phyloP scores from a whole-genome alignment of 768 basidiomycete species.

The Termitomyces sp. region DNA sequence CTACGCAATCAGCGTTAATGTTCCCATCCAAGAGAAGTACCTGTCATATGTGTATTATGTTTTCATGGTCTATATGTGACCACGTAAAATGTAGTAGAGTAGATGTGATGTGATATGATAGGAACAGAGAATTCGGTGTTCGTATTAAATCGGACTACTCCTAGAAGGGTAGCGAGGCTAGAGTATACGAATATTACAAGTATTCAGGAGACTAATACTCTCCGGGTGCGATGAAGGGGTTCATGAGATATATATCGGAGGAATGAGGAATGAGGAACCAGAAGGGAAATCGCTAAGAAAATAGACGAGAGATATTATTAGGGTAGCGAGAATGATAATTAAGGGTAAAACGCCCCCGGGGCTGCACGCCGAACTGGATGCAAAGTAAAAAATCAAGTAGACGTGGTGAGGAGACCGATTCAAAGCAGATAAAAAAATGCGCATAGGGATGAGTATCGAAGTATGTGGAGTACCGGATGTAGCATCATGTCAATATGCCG shows the following conservation, averaged over 20 bases:
- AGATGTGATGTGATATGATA: slow-evolving; percentile 9
- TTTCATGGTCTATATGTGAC: slow-evolving; percentile 8
- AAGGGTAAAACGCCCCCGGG: slow-evolving; percentile 20
- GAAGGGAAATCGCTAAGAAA: slow-evolving; percentile 21
- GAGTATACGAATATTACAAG: slow-evolving; percentile 28
- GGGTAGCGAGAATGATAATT: slow-evolving; percentile 14
- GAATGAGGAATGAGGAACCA: slow-evolving; percentile 12
- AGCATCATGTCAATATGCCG: slow-evolving; percentile 16
- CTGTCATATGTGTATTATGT: background rate
- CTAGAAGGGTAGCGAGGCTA: slow-evolving; percentile 19
- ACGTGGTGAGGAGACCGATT: slow-evolving; percentile 8
- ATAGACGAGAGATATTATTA: slow-evolving; percentile 12
- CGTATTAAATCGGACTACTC: slow-evolving; percentile 14
- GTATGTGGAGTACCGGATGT: slow-evolving; percentile 3
- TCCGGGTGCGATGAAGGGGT: slow-evolving; percentile 4
- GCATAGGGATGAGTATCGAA: slow-evolving; percentile 15
- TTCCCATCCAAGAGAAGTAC: background rate
- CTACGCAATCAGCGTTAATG: background rate
- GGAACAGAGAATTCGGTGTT: slow-evolving; percentile 14
- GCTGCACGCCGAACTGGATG: slow-evolving; percentile 18
- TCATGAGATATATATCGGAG: slow-evolving; percentile 15
- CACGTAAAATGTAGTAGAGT: slow-evolving; percentile 11
- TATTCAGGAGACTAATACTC: slow-evolving; percentile 14
- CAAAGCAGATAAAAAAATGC: slow-evolving; percentile 11
- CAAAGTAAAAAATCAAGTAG: slow-evolving; percentile 10